Conservation (phyloP, 805 yeast genomes). For the Candida quercuum region DNA sequence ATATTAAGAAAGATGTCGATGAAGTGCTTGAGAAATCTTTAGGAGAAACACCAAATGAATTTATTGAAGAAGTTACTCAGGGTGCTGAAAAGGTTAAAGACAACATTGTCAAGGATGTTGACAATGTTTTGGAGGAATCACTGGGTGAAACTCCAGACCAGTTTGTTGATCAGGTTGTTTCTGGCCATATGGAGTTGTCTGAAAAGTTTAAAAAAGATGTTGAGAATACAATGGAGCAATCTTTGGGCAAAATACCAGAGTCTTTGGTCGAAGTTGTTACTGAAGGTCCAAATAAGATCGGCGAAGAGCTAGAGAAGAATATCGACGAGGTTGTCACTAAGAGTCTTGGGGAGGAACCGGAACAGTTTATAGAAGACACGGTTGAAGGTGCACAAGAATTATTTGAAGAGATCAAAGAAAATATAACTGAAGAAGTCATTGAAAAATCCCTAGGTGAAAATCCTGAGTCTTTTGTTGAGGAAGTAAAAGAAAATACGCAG, state of each 20-base stretch:
- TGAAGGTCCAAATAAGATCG: no score
- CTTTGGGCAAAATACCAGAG: no score
- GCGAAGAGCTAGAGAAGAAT: no score
- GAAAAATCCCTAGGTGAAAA: no score
- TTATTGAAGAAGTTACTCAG: slow-evolving; percentile 4
- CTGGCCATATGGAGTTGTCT: no score
- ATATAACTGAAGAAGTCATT: not conserved
- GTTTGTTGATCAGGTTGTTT: no score
- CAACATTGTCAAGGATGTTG: not conserved
- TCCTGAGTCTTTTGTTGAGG: not conserved
- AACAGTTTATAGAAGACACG: not conserved
- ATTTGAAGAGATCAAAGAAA: not conserved
- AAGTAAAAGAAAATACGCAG: not conserved
- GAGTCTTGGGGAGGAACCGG: not conserved
- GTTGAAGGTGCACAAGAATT: not conserved
- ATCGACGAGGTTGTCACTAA: no score
- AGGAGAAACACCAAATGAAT: slow-evolving; percentile 8
- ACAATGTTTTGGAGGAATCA: not conserved
- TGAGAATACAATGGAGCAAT: no score
- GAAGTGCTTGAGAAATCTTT: slow-evolving; percentile 1
- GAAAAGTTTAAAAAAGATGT: no score
- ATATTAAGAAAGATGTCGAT: slow-evolving; percentile 1
- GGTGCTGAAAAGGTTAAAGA: slow-evolving; percentile 2
- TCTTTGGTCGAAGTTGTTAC: no score
- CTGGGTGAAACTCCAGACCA: slow-evolving; percentile 1